Evolutionary conservation across 805 yeast species (phyloP), one percentile per base, ranked within the genome.

Genomic region (Lipomyces spencermartinsiae): DNA sequence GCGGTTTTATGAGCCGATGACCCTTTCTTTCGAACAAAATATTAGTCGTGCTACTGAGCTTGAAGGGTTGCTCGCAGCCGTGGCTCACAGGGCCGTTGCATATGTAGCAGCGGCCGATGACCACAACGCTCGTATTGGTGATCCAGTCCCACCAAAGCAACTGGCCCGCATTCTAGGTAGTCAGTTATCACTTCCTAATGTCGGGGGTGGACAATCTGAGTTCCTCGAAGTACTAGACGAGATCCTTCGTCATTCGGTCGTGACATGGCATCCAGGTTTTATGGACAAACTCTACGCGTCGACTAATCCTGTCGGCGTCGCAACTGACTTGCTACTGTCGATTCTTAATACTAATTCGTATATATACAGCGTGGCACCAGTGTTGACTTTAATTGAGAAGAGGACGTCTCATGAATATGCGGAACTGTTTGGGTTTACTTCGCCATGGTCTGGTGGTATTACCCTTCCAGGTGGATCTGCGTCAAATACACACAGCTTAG

Each of bases 381-480:
- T 90, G 0, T 80, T 92, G 59, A 87, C 94, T 0, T 83, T 90
- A 16, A 86, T 92, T 63, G 97, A 91, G 76, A 89, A 89, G 78
- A 83, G 82, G 66, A 87, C 89, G 39, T 87, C 89, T 14, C 84
- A 82, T 58, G 85, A 87, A 64, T 92, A 92, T 75, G 97, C 97
- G 4, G 75, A 78, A 57, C 70, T 88, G 74, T 91, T 89, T 78
- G 88, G 91, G 0, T 90, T 83, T 73, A 71, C 72, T 31, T 84
- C 84, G 5, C 79, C 79, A 2, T 80, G 81, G 39, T 85, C 93
- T 58, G 97, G 97, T 33, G 97, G 97, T 0, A 80, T 92, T 72
- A 92, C 97, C 0, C 90, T 91, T 76, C 85, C 92, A 25, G 97
- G 97, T 22, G 97, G 97, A 0, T 89, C 94, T 4, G 91, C 93